Evolutionary conservation across 768 basidiomycete species (phyloP), one percentile per base, ranked within the genome.

Genomic region (Termitomyces sp.): DNA sequence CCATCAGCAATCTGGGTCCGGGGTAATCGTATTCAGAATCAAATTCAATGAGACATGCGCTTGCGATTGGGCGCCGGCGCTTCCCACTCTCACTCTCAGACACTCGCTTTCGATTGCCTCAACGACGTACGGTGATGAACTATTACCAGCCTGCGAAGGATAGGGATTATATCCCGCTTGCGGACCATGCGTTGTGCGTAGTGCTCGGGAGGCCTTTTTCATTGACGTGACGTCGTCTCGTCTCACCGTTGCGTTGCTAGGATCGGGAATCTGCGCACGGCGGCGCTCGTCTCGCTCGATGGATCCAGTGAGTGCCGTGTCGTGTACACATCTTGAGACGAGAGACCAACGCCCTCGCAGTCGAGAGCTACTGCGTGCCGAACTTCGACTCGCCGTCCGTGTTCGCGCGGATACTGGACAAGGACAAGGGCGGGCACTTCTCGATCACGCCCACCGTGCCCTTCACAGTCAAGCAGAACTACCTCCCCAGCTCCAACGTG

Each of bases 351-450:
- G n/a, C n/a, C n/a, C n/a, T n/a, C n/a, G n/a, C n/a, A 30, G 90
- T 96, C 62, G 95, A 96, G 71, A 91, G 89, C 61, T 95, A 94
- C 71, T 97, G 95, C 65, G 82, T 95, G 27, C 94, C 94, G 1
- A 80, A 95, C 75, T 96, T 97, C 69, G 95, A 97, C 71, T 95
- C 93, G 1, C 95, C 95, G 4, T 93, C 91, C 18, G 79, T 96
- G 49, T 96, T 95, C 62, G 94, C 93, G 7, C 84, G 94, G 8
- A 91, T 93, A 64, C 79, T 94, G 6, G 91, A 94, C 76, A 92
- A 92, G 66, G 75, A 92, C 70, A 92, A 91, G 81, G 95, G 95
- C 24, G 95, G 95, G 0, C 95, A 97, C 70, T 96, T 95, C 71
- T 91, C 89, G 9, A 86, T 96, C 67, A 84, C 80, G n/a, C 93